These are phyloP conservation scores for Ophiostoma sp. DNA, from an alignment of 2,329 filamentous ascomycete genomes.

Conservation along the genomic window DNA sequence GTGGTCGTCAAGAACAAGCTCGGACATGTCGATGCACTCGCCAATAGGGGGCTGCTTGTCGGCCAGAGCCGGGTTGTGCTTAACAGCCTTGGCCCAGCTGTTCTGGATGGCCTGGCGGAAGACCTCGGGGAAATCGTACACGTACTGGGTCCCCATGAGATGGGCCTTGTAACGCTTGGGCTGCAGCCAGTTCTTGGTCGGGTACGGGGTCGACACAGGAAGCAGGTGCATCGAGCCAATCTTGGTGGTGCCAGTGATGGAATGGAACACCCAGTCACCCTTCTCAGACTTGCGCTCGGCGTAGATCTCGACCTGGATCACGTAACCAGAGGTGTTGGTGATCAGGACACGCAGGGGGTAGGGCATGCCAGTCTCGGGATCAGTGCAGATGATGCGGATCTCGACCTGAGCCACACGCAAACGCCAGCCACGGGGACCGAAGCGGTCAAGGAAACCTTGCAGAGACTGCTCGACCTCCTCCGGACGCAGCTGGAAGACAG, in stretches of 20 bases:
- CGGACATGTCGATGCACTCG: constrained; percentile 90
- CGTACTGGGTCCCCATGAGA: constrained; percentile 98
- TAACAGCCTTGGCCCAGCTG: constrained; percentile 77
- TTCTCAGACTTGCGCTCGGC: constrained; percentile 97
- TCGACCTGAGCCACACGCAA: constrained; percentile 96
- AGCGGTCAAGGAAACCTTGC: constrained; percentile 93
- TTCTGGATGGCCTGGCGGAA: constrained; percentile 98
- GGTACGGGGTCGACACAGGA: constrained; percentile 87
- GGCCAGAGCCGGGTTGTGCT: constrained; percentile 70
- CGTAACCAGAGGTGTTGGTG: constrained; percentile 96
- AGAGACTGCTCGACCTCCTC: constrained; percentile 89
- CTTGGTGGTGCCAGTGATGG: constrained; percentile 91
- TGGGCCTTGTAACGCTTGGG: constrained; percentile 99
- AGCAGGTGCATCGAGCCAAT: constrained; percentile 93
- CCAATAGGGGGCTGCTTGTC: constrained; percentile 81
- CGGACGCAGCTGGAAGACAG: constrained; percentile 89
- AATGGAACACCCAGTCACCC: constrained; percentile 98
- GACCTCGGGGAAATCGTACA: constrained; percentile 99
- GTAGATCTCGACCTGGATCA: constrained; percentile 97
- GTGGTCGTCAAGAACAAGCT: constrained; percentile 91
- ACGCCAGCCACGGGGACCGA: constrained; percentile 91
- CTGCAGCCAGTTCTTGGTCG: constrained; percentile 97
- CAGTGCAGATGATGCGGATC: constrained; percentile 97
- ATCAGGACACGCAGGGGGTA: constrained; percentile 95
- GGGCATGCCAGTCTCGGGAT: constrained; percentile 76